Base-by-base conservation (phyloP, 1,284 basidiomycete genomes). In the Ceratobasidium sp. region DNA sequence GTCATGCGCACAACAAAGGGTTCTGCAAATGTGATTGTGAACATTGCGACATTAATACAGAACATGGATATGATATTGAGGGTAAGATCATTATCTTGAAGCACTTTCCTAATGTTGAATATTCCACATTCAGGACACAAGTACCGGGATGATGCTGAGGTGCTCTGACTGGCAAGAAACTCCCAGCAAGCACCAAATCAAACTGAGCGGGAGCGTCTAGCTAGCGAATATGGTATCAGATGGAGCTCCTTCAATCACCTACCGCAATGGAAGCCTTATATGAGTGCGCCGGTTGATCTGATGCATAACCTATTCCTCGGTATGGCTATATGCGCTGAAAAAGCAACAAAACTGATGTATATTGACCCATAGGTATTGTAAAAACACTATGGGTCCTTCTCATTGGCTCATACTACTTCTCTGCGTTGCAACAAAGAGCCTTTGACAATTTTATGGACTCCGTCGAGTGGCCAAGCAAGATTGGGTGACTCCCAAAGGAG, bases 201-300 rank as follows among this genome's bases (percentile, higher is more conserved):
- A 4, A 17, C 26, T 6, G 65, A 67, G 20, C 65, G 49, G 2
- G 26, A 53, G 13, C 5, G 28, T 23, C 28, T 51, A 13, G 45
- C 26, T 8, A 17, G 26, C n/a, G 31, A 26, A 15, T 33, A 67
- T 35, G 65, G 47, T 28, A 35, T 86, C 1, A 80, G 82, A 0
- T 86, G 83, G 83, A 83, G 84, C 1, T 80, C 82, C 60, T 79
- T 87, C 0, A 82, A 83, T 76, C 61, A 77, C 6, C 81, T 87
- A 1, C 80, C 80, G 0, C 86, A 86, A 73, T 86, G 83, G 84
- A 81, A 86, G 77, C 85, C 83, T 1, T 80, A 82, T 42, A 56
- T 61, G n/a, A 82, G 81, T 76, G 78, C 83, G 6, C 83, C 86
- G 4, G 79, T 85, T 17, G 83, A 85, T 78, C 56, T 78, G 2